phyloP scores from a whole-genome alignment of 306 rosid species.

The Inga laurina region DNA sequence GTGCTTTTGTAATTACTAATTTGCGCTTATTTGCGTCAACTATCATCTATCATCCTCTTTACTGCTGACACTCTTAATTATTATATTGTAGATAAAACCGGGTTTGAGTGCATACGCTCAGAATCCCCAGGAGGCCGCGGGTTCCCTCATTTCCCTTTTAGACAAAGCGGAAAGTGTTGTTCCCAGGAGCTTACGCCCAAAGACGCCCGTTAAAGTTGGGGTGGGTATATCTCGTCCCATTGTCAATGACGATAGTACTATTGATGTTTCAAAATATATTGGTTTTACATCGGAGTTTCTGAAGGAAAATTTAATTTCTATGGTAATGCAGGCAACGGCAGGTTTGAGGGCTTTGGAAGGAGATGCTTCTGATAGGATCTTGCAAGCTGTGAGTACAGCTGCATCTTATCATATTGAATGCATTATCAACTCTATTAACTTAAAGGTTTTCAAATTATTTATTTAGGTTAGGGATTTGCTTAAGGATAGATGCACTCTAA shows the following conservation, averaged over 20 bases:
- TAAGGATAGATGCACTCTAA: conserved; percentile 62
- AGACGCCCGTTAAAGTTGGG: conserved; percentile 90
- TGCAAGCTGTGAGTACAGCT: conserved; percentile 67
- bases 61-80: neutral
- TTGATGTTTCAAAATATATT: neutral
- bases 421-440: neutral
- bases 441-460: neutral
- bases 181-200: conserved; percentile 61
- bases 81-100: conserved; percentile 49
- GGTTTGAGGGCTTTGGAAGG: conserved; percentile 82
- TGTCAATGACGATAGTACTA: neutral
- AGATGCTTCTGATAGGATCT: conserved; percentile 70
- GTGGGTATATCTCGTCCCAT: conserved; percentile 36
- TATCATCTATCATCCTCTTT: neutral
- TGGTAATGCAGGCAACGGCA: conserved; percentile 78
- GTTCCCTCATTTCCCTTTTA: conserved; percentile 66
- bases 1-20: neutral
- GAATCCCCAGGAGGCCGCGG: conserved; percentile 66
- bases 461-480: conserved; percentile 77
- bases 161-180: conserved; percentile 69
- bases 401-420: conserved; percentile 5
- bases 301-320: conserved; percentile 22
- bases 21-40: neutral
- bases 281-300: neutral
- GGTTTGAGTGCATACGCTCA: conserved; percentile 78